Base-by-base conservation (phyloP, 2,329 filamentous ascomycete genomes). In the Lecanicillium sp. region DNA sequence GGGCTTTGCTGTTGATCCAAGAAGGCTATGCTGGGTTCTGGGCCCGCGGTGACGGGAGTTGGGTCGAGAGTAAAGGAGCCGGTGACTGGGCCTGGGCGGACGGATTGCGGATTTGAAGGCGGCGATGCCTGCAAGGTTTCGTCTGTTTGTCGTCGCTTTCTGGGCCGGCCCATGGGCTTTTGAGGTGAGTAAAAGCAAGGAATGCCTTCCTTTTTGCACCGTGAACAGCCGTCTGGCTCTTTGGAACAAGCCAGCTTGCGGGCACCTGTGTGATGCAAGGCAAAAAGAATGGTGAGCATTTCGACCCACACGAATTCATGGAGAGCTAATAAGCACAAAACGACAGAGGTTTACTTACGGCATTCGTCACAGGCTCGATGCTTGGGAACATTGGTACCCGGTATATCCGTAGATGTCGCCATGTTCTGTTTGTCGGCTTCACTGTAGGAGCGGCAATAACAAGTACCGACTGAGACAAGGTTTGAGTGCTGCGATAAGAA, bases 311-410 rank as follows among this genome's bases (percentile, higher is more conserved):
- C n/a, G n/a, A n/a, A n/a, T n/a, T n/a, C n/a, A n/a, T n/a, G n/a
- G n/a, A n/a, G n/a, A n/a, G n/a, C n/a, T n/a, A n/a, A n/a, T n/a
- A n/a, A 17, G 19, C 7, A 17, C 12, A 5, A 36, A 25, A 9
- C 37, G 15, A 42, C n/a, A 15, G 8, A 28, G 25, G 14, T 20
- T 29, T 29, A 67, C 75, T 58, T 67, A 82, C 78, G 70, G 58
- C 78, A 83, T 56, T 80, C 77, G 56, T 83, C 78, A 56, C 78
- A 83, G 44, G 78, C 77, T 34, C 75, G 68, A 45, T 73, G 75
- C 51, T 76, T 80, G 43, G 62, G 52, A 43, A 57, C 47, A 36
- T 45, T 25, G 22, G 22, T 11, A 11, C 7, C 22, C 22, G 22
- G 22, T 25, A 25, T 11, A 25, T 25, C 22, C 22, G 22, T 11